Evolutionary conservation across 441 rosid species (phyloP).

Genomic region (Hypseocharis bilobata): DNA sequence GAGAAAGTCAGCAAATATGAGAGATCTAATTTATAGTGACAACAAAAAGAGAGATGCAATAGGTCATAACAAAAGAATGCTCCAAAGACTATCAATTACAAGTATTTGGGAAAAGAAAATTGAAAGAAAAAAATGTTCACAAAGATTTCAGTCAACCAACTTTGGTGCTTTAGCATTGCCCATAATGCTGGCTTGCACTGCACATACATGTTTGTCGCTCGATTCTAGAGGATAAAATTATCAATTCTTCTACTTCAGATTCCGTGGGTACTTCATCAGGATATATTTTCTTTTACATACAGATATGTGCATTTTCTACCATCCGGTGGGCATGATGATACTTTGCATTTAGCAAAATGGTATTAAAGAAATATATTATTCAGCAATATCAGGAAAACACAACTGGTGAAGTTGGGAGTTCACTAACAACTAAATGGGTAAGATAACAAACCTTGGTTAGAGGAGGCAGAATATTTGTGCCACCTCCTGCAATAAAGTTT

Average conservation of each 20-base stretch:
- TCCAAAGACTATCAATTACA: constrained; percentile 48
- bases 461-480: constrained; percentile 68
- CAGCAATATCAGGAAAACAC: neutral
- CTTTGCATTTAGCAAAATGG: neutral
- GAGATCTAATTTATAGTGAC: neutral
- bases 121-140: too few species aligned
- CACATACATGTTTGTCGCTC: too few species aligned
- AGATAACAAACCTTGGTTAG: constrained; percentile 51
- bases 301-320: neutral
- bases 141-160: neutral
- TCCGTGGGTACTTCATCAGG: neutral
- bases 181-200: too few species aligned
- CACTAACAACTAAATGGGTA: constrained; percentile 10
- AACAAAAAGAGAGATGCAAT: neutral
- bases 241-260: too few species aligned
- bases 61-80: neutral
- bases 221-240: too few species aligned
- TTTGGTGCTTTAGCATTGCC: too few species aligned
- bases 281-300: neutral
- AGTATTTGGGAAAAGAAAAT: constrained; percentile 62
- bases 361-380: neutral
- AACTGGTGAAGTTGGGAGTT: constrained; percentile 6
- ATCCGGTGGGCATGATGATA: too few species aligned
- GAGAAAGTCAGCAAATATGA: neutral
- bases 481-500: constrained; percentile 57